Evolutionary conservation across 108 stramenopile species (phyloP), one percentile per base, ranked within the genome.

Genomic region (Nitzschia sp.): DNA sequence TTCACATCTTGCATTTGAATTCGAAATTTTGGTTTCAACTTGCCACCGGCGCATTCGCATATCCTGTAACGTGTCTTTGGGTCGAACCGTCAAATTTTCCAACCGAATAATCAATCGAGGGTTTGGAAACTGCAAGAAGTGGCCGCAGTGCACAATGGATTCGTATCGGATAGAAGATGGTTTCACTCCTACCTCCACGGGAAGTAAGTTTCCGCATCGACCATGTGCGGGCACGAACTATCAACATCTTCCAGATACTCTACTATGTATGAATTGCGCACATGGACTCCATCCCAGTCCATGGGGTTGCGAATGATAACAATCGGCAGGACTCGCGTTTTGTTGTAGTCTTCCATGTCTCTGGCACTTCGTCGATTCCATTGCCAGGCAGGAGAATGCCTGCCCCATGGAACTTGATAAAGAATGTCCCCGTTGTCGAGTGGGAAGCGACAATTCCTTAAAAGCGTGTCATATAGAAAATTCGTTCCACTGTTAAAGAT

Each of bases 71-170:
- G 81, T 79, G 30, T 77, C 70, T 32, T 72, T 72, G 9, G 81
- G 81, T 25, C 71, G 66, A 24, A 85, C 59, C 11, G 67, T 75
- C 57, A 85, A 59, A 51, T 85, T 81, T 61, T 85, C 83, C 36
- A 77, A 72, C 29, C 83, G 65, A 13, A 85, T 77, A 32, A 85
- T 76, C 6, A 85, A 21, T 27, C 53, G 70, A 19, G 81, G 81
- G 58, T 71, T 74, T 46, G 68, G 35, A 54, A 77, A 66, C 32
- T 90, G 85, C 83, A 84, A 90, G 34, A 76, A 71, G 38, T 77
- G 83, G 79, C 82, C 86, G 18, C 84, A 48, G 56, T 86, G 75
- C 11, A 73, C 85, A 66, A 90, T 42, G 0, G 82, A 83, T 24
- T 68, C 0, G 35, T 66, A 73, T 15, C 35, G 23, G 26, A 26